Conservation (phyloP, 139 green algal genomes). For the Pycnococcus provasolii region DNA sequence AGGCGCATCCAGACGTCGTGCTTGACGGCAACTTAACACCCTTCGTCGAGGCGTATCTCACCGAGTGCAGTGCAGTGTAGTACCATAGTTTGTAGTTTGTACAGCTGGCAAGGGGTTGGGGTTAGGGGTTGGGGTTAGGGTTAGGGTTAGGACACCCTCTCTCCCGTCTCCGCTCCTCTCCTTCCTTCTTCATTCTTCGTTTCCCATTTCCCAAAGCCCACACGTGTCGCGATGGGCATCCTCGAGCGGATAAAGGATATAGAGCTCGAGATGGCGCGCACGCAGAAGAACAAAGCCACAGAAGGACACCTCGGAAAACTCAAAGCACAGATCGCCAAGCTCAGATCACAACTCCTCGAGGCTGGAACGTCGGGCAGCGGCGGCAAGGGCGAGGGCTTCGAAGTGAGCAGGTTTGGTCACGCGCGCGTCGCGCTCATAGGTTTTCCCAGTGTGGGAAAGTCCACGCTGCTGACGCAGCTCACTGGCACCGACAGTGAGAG, state of each 20-base stretch:
- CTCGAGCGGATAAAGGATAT: slow-evolving; percentile 82
- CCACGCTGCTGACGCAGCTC: slow-evolving; percentile 84
- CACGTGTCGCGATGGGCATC: slow-evolving; percentile 35
- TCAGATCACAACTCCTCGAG: slow-evolving; percentile 88
- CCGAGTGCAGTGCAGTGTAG: too few relatives aligned
- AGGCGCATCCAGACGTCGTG: slow-evolving; percentile 30
- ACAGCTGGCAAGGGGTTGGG: too few relatives aligned
- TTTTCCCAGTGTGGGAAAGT: slow-evolving; percentile 83
- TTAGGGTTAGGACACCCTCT: too few relatives aligned
- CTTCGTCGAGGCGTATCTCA: too few relatives aligned
- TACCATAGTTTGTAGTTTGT: too few relatives aligned
- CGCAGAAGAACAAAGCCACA: slow-evolving; percentile 95
- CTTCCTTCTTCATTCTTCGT: too few relatives aligned
- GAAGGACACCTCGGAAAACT: slow-evolving; percentile 93
- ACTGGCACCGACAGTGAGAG: slow-evolving; percentile 50
- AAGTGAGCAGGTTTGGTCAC: slow-evolving; percentile 92
- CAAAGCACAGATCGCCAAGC: slow-evolving; percentile 93
- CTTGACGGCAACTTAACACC: too few relatives aligned
- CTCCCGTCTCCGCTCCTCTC: too few relatives aligned
- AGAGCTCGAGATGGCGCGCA: slow-evolving; percentile 89
- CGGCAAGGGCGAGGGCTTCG: slow-evolving; percentile 76
- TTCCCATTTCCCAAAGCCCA: background rate
- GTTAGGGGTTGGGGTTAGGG: too few relatives aligned
- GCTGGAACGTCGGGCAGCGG: slow-evolving; percentile 36
- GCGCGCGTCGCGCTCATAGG: slow-evolving; percentile 86